These are phyloP conservation scores for Solanum chiquidenum DNA, from an alignment of 257 asterid species.

Conservation along the genomic window DNA sequence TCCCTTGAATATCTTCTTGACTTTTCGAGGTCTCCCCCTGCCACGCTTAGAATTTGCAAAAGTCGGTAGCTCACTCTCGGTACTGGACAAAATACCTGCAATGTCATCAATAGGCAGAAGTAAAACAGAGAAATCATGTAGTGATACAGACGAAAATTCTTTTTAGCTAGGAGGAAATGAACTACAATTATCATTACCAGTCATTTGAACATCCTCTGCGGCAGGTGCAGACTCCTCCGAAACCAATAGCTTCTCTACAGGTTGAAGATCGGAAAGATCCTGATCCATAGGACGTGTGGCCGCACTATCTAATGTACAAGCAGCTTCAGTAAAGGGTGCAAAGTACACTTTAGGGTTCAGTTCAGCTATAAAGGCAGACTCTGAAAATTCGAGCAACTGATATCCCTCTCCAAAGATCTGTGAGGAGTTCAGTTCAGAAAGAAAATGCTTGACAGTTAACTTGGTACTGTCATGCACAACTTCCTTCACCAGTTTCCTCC, in stretches of 20 bases:
- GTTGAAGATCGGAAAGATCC: constrained; percentile 3
- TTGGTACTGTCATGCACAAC: constrained; percentile 39
- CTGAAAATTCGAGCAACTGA: constrained; percentile 15
- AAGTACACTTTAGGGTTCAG: constrained; percentile 19
- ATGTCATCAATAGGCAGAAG: constrained; percentile 10
- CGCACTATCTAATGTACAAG: constrained; percentile 12
- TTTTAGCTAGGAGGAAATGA: constrained; percentile 12
- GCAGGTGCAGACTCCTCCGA: background rate
- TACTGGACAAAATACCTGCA: constrained; percentile 12
- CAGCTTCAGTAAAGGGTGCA: constrained; percentile 24
- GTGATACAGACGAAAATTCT: constrained; percentile 5
- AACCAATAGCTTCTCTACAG: constrained; percentile 5
- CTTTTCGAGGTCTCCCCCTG: constrained; percentile 3
- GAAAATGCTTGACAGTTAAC: constrained; percentile 25
- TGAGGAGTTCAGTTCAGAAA: constrained; percentile 26
- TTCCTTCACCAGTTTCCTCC: constrained; percentile 44
- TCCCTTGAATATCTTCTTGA: background rate
- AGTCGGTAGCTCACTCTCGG: constrained; percentile 2
- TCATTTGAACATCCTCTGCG: background rate
- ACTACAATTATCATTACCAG: background rate
- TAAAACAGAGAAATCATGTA: constrained; percentile 11
- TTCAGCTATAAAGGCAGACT: constrained; percentile 3
- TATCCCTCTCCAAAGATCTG: constrained; percentile 20
- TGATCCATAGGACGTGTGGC: background rate
- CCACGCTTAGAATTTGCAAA: background rate